Percentiles rank a stretch among this genome's conserved stretches.
Conservation (phyloP, 2,329 filamentous ascomycete species). For the Fusarium torreyae region DNA sequence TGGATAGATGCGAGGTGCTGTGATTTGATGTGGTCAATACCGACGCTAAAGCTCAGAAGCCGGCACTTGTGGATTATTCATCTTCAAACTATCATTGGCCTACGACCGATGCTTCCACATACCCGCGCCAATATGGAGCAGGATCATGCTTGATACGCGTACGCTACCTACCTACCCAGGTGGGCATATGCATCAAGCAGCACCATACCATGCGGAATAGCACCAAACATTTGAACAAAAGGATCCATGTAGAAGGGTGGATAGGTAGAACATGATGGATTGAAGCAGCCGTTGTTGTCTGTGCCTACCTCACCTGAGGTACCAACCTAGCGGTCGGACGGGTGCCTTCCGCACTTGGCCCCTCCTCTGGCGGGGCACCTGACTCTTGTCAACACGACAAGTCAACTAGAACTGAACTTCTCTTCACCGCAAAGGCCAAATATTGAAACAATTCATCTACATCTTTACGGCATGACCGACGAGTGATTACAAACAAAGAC, state of each 20-base stretch:
- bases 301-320: neutral
- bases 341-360: neutral
- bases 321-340: neutral
- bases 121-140: too few species aligned
- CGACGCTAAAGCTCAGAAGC: slow-evolving; percentile 25
- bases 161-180: too few species aligned
- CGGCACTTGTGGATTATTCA: slow-evolving; percentile 4
- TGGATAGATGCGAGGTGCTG: neutral
- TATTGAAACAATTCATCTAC: slow-evolving; percentile 6
- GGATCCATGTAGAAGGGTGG: neutral
- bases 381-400: slow-evolving; percentile 8
- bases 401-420: neutral
- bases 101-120: neutral
- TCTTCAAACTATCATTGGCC: neutral
- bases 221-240: neutral
- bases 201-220: too few species aligned
- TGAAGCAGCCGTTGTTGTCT: too few species aligned
- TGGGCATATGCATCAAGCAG: too few species aligned
- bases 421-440: slow-evolving; percentile 20
- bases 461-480: neutral
- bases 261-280: neutral
- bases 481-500: neutral
- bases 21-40: slow-evolving; percentile 19
- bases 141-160: too few species aligned
- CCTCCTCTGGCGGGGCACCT: slow-evolving; percentile 25